These are phyloP conservation scores for Dendrobium nobile DNA, from an alignment of 106 monocot species.

Conservation along the genomic window DNA sequence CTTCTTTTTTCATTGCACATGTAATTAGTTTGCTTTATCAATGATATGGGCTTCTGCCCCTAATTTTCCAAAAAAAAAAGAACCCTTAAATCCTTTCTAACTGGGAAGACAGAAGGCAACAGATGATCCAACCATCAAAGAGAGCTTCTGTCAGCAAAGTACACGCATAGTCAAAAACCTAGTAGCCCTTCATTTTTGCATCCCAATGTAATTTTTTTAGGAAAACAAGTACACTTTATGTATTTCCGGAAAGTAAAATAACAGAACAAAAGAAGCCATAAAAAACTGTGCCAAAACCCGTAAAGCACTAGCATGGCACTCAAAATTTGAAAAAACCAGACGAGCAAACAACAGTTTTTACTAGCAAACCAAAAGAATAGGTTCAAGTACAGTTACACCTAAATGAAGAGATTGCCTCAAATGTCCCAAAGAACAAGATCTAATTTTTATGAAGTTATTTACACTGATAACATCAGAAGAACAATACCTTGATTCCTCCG, in stretches of 20 bases:
- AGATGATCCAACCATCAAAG: background rate
- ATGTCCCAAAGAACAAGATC: background rate
- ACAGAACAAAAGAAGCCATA: no score
- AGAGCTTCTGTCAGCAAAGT: background rate
- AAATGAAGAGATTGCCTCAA: background rate
- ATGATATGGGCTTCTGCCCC: no score
- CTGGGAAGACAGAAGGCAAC: background rate
- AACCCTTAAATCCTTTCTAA: no score
- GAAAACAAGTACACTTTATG: background rate
- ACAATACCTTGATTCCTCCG: conserved; percentile 47
- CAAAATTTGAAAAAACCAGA: background rate
- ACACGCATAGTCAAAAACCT: background rate
- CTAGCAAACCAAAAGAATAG: background rate
- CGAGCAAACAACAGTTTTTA: background rate
- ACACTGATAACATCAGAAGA: background rate
- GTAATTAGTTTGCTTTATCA: no score
- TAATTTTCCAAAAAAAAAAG: no score
- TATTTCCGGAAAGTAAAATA: background rate
- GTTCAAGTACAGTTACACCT: no score
- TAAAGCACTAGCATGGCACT: background rate
- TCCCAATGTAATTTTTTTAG: background rate
- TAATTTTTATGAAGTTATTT: background rate
- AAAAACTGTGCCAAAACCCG: background rate
- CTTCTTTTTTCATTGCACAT: no score
- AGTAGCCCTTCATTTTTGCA: background rate